Conservation (phyloP, 345 rosid species). For the Ailanthus altissimus region DNA sequence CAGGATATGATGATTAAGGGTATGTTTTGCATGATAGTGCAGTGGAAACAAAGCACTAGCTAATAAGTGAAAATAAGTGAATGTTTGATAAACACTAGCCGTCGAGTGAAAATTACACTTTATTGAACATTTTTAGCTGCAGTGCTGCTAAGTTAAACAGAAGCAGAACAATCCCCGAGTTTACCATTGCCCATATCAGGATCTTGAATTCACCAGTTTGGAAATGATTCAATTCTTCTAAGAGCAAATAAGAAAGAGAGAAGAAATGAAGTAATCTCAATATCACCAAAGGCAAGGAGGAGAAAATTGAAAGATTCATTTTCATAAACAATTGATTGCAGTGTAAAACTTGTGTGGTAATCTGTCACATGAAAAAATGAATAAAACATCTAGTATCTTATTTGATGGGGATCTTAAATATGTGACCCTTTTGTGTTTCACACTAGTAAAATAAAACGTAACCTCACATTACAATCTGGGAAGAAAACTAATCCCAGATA, state of each 20-base stretch:
- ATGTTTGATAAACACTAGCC: too few species aligned
- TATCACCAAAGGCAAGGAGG: neutral
- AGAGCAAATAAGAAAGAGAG: too few species aligned
- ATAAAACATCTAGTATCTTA: slow-evolving; percentile 40
- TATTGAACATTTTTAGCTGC: too few species aligned
- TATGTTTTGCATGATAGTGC: too few species aligned
- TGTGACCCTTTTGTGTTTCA: slow-evolving; percentile 43
- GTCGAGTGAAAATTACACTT: too few species aligned
- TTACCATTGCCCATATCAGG: too few species aligned
- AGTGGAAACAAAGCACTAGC: too few species aligned
- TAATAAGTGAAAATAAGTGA: too few species aligned
- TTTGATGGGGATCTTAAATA: slow-evolving; percentile 38
- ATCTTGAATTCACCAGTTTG: too few species aligned
- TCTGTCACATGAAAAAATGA: slow-evolving; percentile 35
- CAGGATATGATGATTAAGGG: neutral
- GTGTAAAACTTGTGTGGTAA: slow-evolving; percentile 15
- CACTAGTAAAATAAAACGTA: slow-evolving; percentile 42
- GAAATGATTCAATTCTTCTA: too few species aligned
- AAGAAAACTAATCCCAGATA: slow-evolving; percentile 37
- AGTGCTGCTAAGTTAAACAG: too few species aligned
- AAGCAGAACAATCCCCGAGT: too few species aligned
- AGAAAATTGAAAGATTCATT: slow-evolving; percentile 15
- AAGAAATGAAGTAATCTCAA: neutral
- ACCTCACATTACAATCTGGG: slow-evolving; percentile 47
- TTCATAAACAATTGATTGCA: slow-evolving; percentile 8